Evolutionary conservation across 2,329 filamentous ascomycete genomes (phyloP), one percentile per base, ranked within the genome.

Genomic region (Colletotrichum australisinense): DNA sequence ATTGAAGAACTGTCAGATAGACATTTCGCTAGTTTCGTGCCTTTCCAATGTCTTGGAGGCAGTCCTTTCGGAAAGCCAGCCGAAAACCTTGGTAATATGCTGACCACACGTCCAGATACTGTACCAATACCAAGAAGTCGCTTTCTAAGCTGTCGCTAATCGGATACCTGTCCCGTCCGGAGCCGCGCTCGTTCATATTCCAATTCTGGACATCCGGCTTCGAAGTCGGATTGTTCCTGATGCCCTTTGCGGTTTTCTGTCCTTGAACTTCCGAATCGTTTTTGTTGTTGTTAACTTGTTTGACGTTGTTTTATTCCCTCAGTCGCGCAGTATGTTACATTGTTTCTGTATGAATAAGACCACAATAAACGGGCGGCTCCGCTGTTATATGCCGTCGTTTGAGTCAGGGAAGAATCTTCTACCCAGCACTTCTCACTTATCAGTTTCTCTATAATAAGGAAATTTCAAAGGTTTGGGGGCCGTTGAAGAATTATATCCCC

Each of bases 51-150:
- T 3, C 30, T 22, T 7, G 35, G n/a, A 32, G 38, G 4, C 14
- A 16, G 9, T 35, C 46, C 49, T 22, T 63, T 69, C 64, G 64
- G 64, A 58, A 58, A 69, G 56, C 26, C 35, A 57, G 49, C 64
- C 64, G 64, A 69, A 63, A 22, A 63, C 26, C 32, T 22, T 22
- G 22, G 2, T 26, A 22, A 11, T 28, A 24, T 28, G 42, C 28
- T 16, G 14, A 35, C 46, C 32, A 5, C 42, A 49, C 7, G 42
- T 19, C 42, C 42, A n/a, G 6, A 8, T 49, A 8, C 42, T n/a
- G 42, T n/a, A n/a, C 42, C 42, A 49, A 49, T 35, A 35, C 32
- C 32, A 35, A 35, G 32, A 35, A 22, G 3, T 49, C 3, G 42
- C 42, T 49, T 49, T 49, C 19, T 9, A 22, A 49, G 42, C 19